Evolutionary conservation across 1,284 basidiomycete species (phyloP).

Genomic region (Malassezia furfur): DNA sequence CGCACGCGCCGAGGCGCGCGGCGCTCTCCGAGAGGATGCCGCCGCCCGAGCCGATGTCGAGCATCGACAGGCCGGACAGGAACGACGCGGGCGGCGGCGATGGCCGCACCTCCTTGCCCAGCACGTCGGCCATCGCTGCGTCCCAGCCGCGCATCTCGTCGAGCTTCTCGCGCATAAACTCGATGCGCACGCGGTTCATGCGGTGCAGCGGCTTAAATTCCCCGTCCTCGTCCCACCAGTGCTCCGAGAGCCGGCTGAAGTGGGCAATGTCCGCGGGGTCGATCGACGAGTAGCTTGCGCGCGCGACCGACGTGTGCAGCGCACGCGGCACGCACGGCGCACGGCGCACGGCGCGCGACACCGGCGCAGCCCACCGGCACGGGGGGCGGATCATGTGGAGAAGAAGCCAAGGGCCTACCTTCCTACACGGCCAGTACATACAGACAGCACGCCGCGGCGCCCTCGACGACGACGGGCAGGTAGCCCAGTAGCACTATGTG

Average conservation of each 20-base stretch:
- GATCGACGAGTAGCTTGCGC: slow-evolving; percentile 21
- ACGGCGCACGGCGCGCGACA: not conserved
- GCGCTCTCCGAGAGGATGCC: slow-evolving; percentile 87
- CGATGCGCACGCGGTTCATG: slow-evolving; percentile 86
- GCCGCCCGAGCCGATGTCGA: slow-evolving; percentile 90
- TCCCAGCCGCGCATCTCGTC: slow-evolving; percentile 41
- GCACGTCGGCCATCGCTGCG: slow-evolving; percentile 23
- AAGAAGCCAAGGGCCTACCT: not conserved
- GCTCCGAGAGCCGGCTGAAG: slow-evolving; percentile 78
- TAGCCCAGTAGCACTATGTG: slow-evolving; percentile 9
- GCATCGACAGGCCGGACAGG: slow-evolving; percentile 57
- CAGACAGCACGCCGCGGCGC: slow-evolving; percentile 1
- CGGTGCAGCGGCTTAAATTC: slow-evolving; percentile 82
- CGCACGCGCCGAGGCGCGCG: slow-evolving; percentile 73
- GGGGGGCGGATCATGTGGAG: not conserved
- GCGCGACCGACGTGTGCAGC: not conserved
- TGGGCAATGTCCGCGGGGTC: slow-evolving; percentile 57
- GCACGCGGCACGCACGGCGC: not conserved
- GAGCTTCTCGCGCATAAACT: slow-evolving; percentile 73
- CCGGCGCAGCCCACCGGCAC: not conserved
- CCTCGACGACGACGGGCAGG: slow-evolving; percentile 11
- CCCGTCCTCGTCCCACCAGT: slow-evolving; percentile 95
- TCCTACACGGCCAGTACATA: slow-evolving; percentile 3
- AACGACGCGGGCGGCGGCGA: slow-evolving; percentile 49
- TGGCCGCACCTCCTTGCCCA: not conserved